Base-by-base conservation (phyloP, 495 filamentous ascomycete genomes). In the Penicillium bovifimosum region DNA sequence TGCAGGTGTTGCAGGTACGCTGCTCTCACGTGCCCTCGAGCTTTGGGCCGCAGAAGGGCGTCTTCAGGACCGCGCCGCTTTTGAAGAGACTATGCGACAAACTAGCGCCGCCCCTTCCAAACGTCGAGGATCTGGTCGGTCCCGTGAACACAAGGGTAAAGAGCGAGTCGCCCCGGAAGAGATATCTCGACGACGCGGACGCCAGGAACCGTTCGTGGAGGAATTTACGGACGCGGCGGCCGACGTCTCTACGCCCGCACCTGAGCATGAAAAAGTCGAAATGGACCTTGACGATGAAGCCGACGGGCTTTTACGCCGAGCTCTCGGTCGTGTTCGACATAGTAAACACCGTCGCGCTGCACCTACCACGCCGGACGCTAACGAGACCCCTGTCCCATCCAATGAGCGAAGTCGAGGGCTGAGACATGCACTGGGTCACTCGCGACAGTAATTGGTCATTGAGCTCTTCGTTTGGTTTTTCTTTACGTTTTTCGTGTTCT, bases 1-100 rank as follows among this genome's bases (percentile, higher is more conserved):
- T 35, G 87, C 88, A 35, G 81, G 86, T 9, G 83, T 89, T 40
- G 86, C 87, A 5, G 88, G 85, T 9, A 87, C 88, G 50, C 66
- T 91, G 32, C 67, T 91, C 13, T 84, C 82, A 40, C 86, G 88
- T 45, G 87, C 87, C 9, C 70, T 91, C 1, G 82, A 87, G 50
- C 81, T 90, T 61, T 86, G 83, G 64, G 75, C 81, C 0, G 16
- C 64, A n/a, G 71, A 74, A 32, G 73, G 70, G 2, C 61, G 64
- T 13, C 65, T 68, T 28, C 55, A 59, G 2, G 64, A 24, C 26
- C 53, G 59, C 8, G 38, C 28, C 1, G 28, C 38, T 3, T 50
- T 48, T 10, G 45, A 48, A 14, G 45, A 36, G n/a, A 48, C 16
- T 6, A 38, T 48, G 20, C 45, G 45, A 17, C 33, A 48, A 39